phyloP scores from a whole-genome alignment of 179 eudicot species.

The Vitellaria paradoxa region DNA sequence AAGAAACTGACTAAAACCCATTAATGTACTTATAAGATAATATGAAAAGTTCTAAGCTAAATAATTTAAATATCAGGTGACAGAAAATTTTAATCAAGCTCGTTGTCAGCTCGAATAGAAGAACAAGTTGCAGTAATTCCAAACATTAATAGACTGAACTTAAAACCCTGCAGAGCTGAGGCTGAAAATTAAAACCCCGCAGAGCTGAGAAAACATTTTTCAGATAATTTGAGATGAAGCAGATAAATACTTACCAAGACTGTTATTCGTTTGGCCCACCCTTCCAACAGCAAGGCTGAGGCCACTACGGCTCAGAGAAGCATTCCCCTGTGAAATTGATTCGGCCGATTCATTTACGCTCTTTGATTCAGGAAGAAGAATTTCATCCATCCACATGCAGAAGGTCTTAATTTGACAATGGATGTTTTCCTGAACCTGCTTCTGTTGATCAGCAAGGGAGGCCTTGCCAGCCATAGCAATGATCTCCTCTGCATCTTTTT shows the following conservation, averaged over 20 bases:
- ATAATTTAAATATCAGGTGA: neutral
- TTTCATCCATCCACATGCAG: constrained; percentile 65
- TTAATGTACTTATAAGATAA: neutral
- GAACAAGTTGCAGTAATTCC: neutral
- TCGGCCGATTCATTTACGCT: constrained; percentile 21
- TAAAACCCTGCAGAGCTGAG: neutral
- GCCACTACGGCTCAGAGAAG: constrained; percentile 59
- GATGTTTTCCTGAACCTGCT: constrained; percentile 83
- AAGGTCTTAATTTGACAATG: constrained; percentile 66
- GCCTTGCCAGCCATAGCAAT: constrained; percentile 82
- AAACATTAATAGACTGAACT: neutral
- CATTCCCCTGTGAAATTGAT: constrained; percentile 19
- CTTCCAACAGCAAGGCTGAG: constrained; percentile 81
- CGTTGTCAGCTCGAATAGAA: neutral
- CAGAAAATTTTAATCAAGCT: neutral
- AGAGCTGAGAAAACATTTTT: neutral
- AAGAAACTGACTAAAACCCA: too few relatives aligned
- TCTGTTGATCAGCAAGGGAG: constrained; percentile 72
- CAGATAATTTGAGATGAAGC: constrained; percentile 5
- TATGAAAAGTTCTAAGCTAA: neutral
- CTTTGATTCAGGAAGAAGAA: constrained; percentile 58
- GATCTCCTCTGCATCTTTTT: constrained; percentile 82
- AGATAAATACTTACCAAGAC: constrained; percentile 42
- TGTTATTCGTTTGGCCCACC: constrained; percentile 30
- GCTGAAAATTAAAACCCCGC: neutral